These are phyloP conservation scores for Oxyria digyna DNA, from an alignment of 148 eudicot genomes.

Conservation along the genomic window DNA sequence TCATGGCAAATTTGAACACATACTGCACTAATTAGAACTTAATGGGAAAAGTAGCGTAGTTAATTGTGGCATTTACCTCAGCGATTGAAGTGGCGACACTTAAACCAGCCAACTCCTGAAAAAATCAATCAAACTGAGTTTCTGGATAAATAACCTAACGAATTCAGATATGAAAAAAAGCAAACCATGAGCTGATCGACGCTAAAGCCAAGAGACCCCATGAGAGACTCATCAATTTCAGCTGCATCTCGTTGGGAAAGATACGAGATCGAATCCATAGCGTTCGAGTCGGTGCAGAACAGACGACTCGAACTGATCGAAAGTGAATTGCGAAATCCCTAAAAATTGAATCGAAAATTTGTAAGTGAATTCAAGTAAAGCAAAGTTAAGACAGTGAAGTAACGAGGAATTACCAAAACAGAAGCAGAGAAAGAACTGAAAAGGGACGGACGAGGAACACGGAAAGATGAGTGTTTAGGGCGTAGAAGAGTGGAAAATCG, in stretches of 20 bases:
- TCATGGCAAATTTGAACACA: too few relatives aligned
- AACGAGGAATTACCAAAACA: background rate
- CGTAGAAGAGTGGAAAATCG: slow-evolving; percentile 9
- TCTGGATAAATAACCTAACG: background rate
- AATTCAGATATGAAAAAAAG: background rate
- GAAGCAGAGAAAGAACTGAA: slow-evolving; percentile 11
- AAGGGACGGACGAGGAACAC: background rate
- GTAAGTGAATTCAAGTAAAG: background rate
- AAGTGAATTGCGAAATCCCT: slow-evolving; percentile 37
- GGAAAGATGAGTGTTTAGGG: slow-evolving; percentile 2
- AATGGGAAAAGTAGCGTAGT: background rate
- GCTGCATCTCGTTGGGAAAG: slow-evolving; percentile 72
- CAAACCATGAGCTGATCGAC: slow-evolving; percentile 85
- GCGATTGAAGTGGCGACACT: slow-evolving; percentile 89
- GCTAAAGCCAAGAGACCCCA: slow-evolving; percentile 92
- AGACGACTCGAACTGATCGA: slow-evolving; percentile 22
- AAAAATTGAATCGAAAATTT: background rate
- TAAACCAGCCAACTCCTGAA: slow-evolving; percentile 93
- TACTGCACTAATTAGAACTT: too few relatives aligned
- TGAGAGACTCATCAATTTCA: slow-evolving; percentile 66
- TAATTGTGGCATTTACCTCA: slow-evolving; percentile 37
- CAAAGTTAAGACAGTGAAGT: background rate
- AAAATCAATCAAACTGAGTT: background rate
- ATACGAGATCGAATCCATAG: slow-evolving; percentile 45
- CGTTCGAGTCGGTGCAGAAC: slow-evolving; percentile 15